Conservation (phyloP, 345 rosid genomes). For the Hirschfeldia incana region DNA sequence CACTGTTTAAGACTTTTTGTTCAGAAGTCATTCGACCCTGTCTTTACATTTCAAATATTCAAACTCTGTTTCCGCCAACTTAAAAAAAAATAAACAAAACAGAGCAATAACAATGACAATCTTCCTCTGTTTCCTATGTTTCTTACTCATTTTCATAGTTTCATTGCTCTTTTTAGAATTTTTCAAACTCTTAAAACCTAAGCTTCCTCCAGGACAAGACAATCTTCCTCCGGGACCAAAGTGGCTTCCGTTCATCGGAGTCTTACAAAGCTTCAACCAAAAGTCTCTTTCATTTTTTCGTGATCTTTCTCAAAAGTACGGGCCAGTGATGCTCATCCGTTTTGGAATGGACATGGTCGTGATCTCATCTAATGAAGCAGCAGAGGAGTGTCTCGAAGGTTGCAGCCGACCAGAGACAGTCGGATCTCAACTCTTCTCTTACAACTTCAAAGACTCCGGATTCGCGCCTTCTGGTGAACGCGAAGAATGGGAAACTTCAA, state of each 20-base stretch:
- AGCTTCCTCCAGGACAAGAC: not conserved
- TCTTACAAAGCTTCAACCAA: not conserved
- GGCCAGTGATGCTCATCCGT: not conserved
- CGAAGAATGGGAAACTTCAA: not conserved
- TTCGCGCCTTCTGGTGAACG: not conserved
- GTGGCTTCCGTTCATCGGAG: not conserved
- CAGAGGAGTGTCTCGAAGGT: not conserved
- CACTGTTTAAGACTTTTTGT: not conserved
- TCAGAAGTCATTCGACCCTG: not conserved
- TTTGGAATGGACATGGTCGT: not conserved
- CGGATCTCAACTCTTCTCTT: not conserved
- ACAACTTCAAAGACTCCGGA: not conserved
- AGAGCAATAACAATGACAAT: not conserved
- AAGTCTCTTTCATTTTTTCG: not conserved
- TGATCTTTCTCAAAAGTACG: not conserved
- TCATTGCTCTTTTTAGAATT: not conserved
- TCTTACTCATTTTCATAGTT: not conserved
- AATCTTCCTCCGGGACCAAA: not conserved
- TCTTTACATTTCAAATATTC: not conserved
- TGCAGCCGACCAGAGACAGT: not conserved
- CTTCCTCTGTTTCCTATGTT: not conserved
- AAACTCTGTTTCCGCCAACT: not conserved
- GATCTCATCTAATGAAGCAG: not conserved
- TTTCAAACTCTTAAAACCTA: not conserved
- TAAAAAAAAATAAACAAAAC: not conserved